These are phyloP conservation scores for Chaetomium sp. DNA, from an alignment of 2,329 filamentous ascomycete species.

Conservation along the genomic window DNA sequence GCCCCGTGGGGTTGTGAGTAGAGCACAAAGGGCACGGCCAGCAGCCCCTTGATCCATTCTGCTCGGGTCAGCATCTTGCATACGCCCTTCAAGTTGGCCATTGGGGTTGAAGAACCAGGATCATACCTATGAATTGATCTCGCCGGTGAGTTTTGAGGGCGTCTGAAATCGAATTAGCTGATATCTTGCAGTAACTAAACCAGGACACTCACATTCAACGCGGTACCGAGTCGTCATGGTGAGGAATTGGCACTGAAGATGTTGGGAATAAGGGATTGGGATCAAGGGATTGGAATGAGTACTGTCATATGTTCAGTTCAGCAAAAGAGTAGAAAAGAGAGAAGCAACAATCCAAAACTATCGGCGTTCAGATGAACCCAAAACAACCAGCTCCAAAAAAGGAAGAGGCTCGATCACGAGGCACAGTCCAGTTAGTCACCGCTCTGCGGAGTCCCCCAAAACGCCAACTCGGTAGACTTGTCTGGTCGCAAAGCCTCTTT, in stretches of 20 bases:
- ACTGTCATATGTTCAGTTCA: too few relatives aligned
- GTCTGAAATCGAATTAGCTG: conserved; percentile 35
- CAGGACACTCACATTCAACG: conserved; percentile 61
- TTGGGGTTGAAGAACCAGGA: neutral
- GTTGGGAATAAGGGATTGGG: neutral
- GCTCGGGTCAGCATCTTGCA: conserved; percentile 8
- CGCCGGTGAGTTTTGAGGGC: conserved; percentile 75
- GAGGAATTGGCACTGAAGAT: neutral
- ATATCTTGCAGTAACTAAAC: neutral
- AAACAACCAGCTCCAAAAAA: neutral
- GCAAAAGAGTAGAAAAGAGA: neutral
- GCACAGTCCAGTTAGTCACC: conserved; percentile 11
- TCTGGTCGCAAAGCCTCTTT: neutral
- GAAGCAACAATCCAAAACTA: neutral
- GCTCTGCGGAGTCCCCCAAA: conserved; percentile 1
- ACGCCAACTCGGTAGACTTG: neutral
- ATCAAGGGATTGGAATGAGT: too few relatives aligned
- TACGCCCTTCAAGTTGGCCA: neutral
- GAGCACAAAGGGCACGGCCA: conserved; percentile 93
- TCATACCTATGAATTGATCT: conserved; percentile 71
- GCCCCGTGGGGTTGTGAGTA: conserved; percentile 90
- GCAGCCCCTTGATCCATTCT: conserved; percentile 95
- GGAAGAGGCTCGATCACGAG: neutral
- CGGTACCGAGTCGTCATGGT: conserved; percentile 58
- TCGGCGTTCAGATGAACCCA: neutral